Percentiles rank a stretch among this genome's conserved stretches.
phyloP scores from a whole-genome alignment of 1,284 basidiomycete genomes.

The Pyrrhoderma noxium region DNA sequence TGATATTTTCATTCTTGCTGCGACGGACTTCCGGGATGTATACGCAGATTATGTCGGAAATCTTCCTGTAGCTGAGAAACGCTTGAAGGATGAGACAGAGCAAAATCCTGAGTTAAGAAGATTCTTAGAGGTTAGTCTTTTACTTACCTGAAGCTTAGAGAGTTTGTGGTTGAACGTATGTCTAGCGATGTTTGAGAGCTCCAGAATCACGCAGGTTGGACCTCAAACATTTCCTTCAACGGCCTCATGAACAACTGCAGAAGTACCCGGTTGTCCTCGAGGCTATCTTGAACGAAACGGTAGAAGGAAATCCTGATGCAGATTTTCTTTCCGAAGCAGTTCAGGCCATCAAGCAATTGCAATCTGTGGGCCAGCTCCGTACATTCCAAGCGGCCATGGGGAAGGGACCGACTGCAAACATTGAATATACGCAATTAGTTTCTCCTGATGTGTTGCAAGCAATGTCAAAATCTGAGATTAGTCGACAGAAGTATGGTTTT shows the following conservation, averaged over 20 bases:
- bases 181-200: conserved; percentile 53
- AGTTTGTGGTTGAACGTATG: not conserved
- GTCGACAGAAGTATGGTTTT: conserved; percentile 74
- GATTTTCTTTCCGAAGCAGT: conserved; percentile 75
- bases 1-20: conserved; percentile 84
- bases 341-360: conserved; percentile 69
- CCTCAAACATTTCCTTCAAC: conserved; percentile 79
- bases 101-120: conserved; percentile 76
- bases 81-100: conserved; percentile 80
- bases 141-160: not conserved
- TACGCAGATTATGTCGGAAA: conserved; percentile 86
- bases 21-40: conserved; percentile 79
- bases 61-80: conserved; percentile 79
- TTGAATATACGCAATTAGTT: conserved; percentile 87
- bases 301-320: conserved; percentile 67
- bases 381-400: conserved; percentile 86
- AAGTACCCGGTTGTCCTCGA: conserved; percentile 86
- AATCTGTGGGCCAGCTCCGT: conserved; percentile 68
- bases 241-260: conserved; percentile 84
- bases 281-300: conserved; percentile 78
- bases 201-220: conserved; percentile 76
- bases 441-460: conserved; percentile 54
- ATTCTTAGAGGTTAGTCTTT: conserved; percentile 77
- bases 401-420: conserved; percentile 62
- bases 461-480: conserved; percentile 72